Evolutionary conservation across 2,329 filamentous ascomycete species (phyloP).

Genomic region (Teratosphaeria pseudoeucalypti): DNA sequence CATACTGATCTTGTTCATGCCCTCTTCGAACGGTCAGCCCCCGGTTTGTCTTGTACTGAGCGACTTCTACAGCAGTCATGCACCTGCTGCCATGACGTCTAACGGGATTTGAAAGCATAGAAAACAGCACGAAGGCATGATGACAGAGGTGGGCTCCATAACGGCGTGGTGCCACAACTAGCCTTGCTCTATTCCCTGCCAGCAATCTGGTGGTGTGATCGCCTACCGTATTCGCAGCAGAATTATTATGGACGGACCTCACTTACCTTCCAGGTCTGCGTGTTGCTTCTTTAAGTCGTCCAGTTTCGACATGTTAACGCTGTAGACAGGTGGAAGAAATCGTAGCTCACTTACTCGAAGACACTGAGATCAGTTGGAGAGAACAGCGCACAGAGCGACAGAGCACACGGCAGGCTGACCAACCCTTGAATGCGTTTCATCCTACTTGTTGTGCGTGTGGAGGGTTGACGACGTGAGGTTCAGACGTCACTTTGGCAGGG

Average conservation of each 20-base stretch:
- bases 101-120: background rate
- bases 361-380: background rate
- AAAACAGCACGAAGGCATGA: background rate
- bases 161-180: background rate
- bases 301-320: background rate
- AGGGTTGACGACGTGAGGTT: background rate
- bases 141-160: background rate
- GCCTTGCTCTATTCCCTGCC: background rate
- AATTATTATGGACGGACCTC: background rate
- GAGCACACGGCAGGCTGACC: background rate
- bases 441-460: background rate
- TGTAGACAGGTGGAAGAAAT: background rate
- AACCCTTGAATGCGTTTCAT: background rate
- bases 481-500: background rate
- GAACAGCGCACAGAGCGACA: background rate
- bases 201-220: background rate
- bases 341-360: background rate
- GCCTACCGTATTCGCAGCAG: background rate
- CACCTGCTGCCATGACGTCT: background rate
- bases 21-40: constrained; percentile 7
- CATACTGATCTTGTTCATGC: constrained; percentile 24
- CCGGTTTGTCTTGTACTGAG: background rate
- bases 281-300: constrained; percentile 3
- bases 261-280: constrained; percentile 2
- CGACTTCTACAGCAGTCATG: background rate